Evolutionary conservation across 2,329 filamentous ascomycete species (phyloP).

Genomic region (Colletotrichum orchidophilum): DNA sequence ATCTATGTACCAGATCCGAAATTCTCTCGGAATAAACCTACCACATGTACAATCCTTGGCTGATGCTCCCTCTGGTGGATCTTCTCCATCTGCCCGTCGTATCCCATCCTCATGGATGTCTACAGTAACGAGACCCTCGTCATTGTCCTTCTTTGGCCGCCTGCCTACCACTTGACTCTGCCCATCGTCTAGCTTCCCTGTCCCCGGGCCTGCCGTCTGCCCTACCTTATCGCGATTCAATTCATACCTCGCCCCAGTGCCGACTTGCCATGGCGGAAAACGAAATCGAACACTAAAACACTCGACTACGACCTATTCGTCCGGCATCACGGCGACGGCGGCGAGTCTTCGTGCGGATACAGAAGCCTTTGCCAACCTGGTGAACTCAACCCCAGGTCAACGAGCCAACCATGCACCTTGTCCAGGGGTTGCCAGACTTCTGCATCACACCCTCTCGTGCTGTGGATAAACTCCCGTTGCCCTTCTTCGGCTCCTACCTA

Average conservation of each 20-base stretch:
- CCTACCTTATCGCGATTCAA: background rate
- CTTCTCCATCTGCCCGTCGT: constrained; percentile 14
- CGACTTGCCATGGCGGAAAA: background rate
- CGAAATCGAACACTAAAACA: background rate
- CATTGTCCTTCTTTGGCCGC: background rate
- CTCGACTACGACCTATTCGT: constrained; percentile 7
- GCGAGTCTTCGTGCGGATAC: too few relatives aligned
- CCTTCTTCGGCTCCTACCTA: constrained; percentile 3
- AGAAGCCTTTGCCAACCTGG: constrained; percentile 3
- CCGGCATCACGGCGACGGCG: background rate
- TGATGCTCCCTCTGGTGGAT: constrained; percentile 10
- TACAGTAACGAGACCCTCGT: constrained; percentile 1
- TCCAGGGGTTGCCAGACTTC: constrained; percentile 16
- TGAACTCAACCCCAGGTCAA: constrained; percentile 9
- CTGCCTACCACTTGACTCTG: background rate
- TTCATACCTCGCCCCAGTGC: background rate
- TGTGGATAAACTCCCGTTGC: constrained; percentile 8
- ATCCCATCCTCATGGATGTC: constrained; percentile 20
- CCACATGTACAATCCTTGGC: background rate
- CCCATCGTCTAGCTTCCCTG: constrained; percentile 5
- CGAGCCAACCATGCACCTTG: constrained; percentile 22
- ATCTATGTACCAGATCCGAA: constrained; percentile 17
- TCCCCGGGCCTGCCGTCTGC: background rate
- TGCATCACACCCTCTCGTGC: constrained; percentile 18
- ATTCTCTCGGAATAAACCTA: constrained; percentile 10